Base-by-base conservation (phyloP, 768 basidiomycete species). In the Cubamyces sp. region DNA sequence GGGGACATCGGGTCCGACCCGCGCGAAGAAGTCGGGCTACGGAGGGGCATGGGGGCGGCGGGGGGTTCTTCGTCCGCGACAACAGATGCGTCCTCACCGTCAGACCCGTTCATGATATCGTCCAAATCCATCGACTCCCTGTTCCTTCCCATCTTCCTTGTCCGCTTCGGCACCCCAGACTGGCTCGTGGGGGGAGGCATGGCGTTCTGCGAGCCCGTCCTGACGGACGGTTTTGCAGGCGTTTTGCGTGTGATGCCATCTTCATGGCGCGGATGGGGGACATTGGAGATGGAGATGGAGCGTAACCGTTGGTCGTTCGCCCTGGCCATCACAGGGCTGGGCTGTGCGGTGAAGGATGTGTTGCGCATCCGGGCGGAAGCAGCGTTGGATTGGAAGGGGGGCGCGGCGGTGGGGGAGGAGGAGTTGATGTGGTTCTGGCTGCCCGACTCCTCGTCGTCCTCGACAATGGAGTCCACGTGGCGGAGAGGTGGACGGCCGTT, bases 101-200 rank as follows among this genome's bases (percentile, higher is more conserved):
- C 90, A 7, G 84, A 88, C 23, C 80, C 85, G 42, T 79, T 84
- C 87, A 91, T 86, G 23, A 91, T 71, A 60, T 90, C 89, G 69
- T 93, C 91, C 64, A 92, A 68, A 71, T 92, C 87, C 62, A 91
- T 65, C 2, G 88, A 89, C 70, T 91, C 91, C 39, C 83, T 77
- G 64, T 86, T 84, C 42, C 76, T 80, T 60, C 80, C 83, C 42
- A 82, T 69, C 65, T 77, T 82, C 37, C 84, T 82, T 6, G 80
- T 85, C 19, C 83, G 80, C 61, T 74, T 72, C 9, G 85, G 84
- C 61, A 78, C 77, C 19, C 68, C 65, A 48, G 39, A 1, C 21
- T 48, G 57, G 26, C 45, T 34, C n/a, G n/a, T 7, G 5, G 57
- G 48, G 14, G 47, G 34, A 8, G 61, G 58, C 49, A 62, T 42